Percentiles rank a stretch among this genome's conserved stretches.
These are phyloP conservation scores for Yamadazyma aaseri DNA, from an alignment of 1,139 yeast species.

Conservation along the genomic window DNA sequence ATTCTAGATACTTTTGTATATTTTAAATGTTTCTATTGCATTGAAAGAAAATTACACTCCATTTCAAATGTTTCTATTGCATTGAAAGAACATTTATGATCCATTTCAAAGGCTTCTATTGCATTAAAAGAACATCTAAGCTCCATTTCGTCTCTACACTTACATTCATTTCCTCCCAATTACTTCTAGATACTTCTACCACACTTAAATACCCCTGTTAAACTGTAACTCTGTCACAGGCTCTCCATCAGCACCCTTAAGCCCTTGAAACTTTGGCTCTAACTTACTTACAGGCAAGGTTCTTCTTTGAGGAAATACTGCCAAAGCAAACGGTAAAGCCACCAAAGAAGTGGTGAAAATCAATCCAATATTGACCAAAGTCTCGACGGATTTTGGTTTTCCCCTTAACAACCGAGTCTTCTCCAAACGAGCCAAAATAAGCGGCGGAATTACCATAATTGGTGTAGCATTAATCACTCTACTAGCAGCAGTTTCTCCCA, in stretches of 20 bases:
- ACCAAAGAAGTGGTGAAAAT: slow-evolving; percentile 82
- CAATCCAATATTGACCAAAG: slow-evolving; percentile 74
- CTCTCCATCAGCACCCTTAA: slow-evolving; percentile 65
- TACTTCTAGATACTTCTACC: no score
- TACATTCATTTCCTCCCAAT: no score
- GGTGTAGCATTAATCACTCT: slow-evolving; percentile 97
- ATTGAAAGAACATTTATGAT: no score
- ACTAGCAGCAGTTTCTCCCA: slow-evolving; percentile 94
- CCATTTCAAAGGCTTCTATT: no score
- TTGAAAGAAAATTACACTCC: no score
- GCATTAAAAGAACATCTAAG: no score
- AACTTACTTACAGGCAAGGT: slow-evolving; percentile 54
- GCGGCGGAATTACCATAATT: slow-evolving; percentile 93
- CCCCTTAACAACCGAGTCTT: slow-evolving; percentile 60
- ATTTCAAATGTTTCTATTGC: no score
- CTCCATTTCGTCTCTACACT: no score
- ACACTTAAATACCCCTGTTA: slow-evolving; percentile 78
- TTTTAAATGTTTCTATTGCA: no score
- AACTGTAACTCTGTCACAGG: slow-evolving; percentile 65
- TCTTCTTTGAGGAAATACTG: slow-evolving; percentile 89
- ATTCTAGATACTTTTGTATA: no score
- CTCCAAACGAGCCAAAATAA: slow-evolving; percentile 75
- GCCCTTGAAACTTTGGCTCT: slow-evolving; percentile 60
- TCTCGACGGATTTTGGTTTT: slow-evolving; percentile 62
- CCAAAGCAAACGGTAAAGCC: slow-evolving; percentile 92